Evolutionary conservation across 1,284 basidiomycete species (phyloP), one percentile per base, ranked within the genome.

Genomic region (Fomitopsis pinicola): DNA sequence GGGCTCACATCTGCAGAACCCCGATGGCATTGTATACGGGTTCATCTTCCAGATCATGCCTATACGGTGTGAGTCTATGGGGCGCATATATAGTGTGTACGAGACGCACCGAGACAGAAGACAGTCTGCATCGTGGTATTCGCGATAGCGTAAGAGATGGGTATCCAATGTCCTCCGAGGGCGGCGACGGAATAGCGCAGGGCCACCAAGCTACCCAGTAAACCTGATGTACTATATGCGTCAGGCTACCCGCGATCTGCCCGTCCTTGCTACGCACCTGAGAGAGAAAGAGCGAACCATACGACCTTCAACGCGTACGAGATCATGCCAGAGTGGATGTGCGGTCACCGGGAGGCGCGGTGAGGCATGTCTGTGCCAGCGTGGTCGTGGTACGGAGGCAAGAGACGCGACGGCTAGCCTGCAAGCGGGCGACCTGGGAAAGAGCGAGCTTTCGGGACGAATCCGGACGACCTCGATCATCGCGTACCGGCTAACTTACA

Each of bases 31-130:
- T 33, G 65, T 68, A 54, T 74, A 75, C 1, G 87, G 83, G 63
- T 85, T 73, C 85, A 89, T 87, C 56, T 72, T 72, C 79, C 85
- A 88, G 22, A 85, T 77, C 70, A 89, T 79, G 9, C 87, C 87
- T 88, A 46, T 7, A 19, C 33, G 48, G 3, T 17, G 60, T 36
- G 26, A 38, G 22, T 14, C 19, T 22, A 30, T 30, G 17, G 1
- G 30, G 40, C 28, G 53, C 42, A 33, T 28, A 44, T 19, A 40
- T 15, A 28, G 42, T 12, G 38, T 4, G 19, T 19, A 10, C 38
- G 17, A 42, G 40, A 52, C 75, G 55, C 54, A 77, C 78, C 78
- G 30, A 74, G 66, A 66, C 72, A 75, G 62, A 86, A 85, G 7
- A 79, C 72, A 1, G 75, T 77, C 62, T 86, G 78, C 61, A 85